Evolutionary conservation across 805 yeast species (phyloP).

Genomic region (Metschnikowia lunata): DNA sequence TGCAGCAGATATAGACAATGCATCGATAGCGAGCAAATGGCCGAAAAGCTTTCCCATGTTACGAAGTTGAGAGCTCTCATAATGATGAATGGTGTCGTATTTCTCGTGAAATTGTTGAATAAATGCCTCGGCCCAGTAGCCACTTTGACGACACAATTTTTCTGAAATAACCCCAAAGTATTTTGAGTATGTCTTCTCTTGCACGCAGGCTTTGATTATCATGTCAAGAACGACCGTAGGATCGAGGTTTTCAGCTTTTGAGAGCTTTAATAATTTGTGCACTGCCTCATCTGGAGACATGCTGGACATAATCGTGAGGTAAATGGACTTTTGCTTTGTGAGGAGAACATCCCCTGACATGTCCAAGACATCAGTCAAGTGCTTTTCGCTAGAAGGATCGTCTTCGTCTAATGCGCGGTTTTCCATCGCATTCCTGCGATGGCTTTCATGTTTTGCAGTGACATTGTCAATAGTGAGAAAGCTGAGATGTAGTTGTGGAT

Average conservation of each 20-base stretch:
- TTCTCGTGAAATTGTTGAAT: slow-evolving; percentile 48
- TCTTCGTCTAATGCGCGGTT: background rate
- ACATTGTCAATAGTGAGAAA: slow-evolving; percentile 30
- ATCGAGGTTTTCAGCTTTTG: slow-evolving; percentile 17
- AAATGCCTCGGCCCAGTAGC: slow-evolving; percentile 57
- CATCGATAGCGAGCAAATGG: slow-evolving; percentile 68
- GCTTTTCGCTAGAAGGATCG: background rate
- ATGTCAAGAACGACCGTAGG: slow-evolving; percentile 55
- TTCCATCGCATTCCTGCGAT: too few relatives aligned
- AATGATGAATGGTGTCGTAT: slow-evolving; percentile 57
- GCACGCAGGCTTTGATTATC: slow-evolving; percentile 75
- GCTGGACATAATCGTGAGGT: slow-evolving; percentile 81
- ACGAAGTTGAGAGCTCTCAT: slow-evolving; percentile 68
- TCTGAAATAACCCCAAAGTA: slow-evolving; percentile 77
- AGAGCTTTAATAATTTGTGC: slow-evolving; percentile 66
- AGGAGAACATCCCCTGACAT: too few relatives aligned
- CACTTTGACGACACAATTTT: slow-evolving; percentile 48
- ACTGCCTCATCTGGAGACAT: slow-evolving; percentile 91
- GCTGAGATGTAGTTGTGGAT: slow-evolving; percentile 45
- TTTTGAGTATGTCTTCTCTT: slow-evolving; percentile 82
- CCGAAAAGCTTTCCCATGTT: slow-evolving; percentile 86
- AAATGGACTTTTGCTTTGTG: slow-evolving; percentile 65
- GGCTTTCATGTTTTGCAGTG: too few relatives aligned
- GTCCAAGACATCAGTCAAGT: background rate
- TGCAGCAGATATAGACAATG: slow-evolving; percentile 54